Base-by-base conservation (phyloP, 2,329 filamentous ascomycete species). In the Nemania abortiva region DNA sequence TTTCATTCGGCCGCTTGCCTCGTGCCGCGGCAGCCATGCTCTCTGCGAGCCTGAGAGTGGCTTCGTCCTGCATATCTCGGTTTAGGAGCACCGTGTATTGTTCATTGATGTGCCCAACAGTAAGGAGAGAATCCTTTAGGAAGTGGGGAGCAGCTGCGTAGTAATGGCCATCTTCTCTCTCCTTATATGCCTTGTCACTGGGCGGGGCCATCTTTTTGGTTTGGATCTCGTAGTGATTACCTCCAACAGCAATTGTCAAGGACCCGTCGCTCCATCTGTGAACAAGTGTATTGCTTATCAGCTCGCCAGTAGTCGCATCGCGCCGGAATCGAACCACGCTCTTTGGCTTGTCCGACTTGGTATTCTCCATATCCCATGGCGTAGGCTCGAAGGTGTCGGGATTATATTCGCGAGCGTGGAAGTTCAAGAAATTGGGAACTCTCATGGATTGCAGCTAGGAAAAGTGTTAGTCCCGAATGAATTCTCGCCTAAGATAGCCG, bases 201-300 rank as follows among this genome's bases (percentile, higher is more conserved):
- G 85, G 82, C 1, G 91, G 91, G 1, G 91, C 91, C 56, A 94
- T 87, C 27, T 85, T 81, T 80, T 93, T 94, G 74, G 88, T 89
- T 70, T 89, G 86, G 54, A 95, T 86, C 76, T 94, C 91, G 82
- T 91, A 95, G 75, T 95, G 92, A 71, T 90, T 89, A 68, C 89
- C 89, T 15, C 92, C 92, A 27, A 95, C 84, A n/a, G 91, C 88
- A 27, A 95, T 83, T 11, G 92, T 94, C 18, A 93, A 83, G 3
- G 91, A 93, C 31, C 92, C 92, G 76, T 95, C 92, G 70, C 90
- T 93, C 92, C 92, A 95, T 73, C 88, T 88, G 76, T 93, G 88
- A 34, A 95, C 82, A 70, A 90, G 87, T 2, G 92, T 88, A 77
- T 95, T 95, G 76, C 92, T 94, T 77, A 92, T 88, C 13, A 94